Conservation (phyloP, 106 monocot genomes). For the Allium cepa region DNA sequence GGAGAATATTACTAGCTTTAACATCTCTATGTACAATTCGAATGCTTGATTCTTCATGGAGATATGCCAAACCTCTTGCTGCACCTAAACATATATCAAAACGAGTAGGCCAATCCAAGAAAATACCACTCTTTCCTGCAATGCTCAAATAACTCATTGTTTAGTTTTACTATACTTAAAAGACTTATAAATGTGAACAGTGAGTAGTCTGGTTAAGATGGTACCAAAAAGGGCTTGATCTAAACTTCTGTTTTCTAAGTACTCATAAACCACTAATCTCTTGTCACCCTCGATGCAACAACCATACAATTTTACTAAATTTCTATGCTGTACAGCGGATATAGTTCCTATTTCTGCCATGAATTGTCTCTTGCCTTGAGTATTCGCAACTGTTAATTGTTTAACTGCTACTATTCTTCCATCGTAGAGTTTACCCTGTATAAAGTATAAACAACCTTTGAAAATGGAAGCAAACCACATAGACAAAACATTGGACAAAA, state of each 20-base stretch:
- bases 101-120: constrained; percentile 64
- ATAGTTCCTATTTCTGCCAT: constrained; percentile 82
- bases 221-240: constrained; percentile 84
- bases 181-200: not conserved
- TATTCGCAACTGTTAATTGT: constrained; percentile 61
- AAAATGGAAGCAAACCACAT: too few relatives aligned
- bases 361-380: constrained; percentile 80
- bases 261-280: constrained; percentile 74
- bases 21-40: constrained; percentile 80
- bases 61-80: constrained; percentile 74
- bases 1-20: constrained; percentile 71
- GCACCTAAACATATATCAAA: constrained; percentile 76
- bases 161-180: not conserved
- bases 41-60: constrained; percentile 71
- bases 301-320: constrained; percentile 76
- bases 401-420: constrained; percentile 83
- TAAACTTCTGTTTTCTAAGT: constrained; percentile 67
- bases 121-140: constrained; percentile 35
- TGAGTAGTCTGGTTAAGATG: not conserved
- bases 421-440: constrained; percentile 70
- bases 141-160: not conserved
- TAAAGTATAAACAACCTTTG: not conserved
- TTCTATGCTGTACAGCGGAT: constrained; percentile 79
- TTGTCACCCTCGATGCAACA: constrained; percentile 77
- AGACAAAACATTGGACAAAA: too few relatives aligned